Base-by-base conservation (phyloP, 2,329 filamentous ascomycete genomes). In the Nemania sp. region DNA sequence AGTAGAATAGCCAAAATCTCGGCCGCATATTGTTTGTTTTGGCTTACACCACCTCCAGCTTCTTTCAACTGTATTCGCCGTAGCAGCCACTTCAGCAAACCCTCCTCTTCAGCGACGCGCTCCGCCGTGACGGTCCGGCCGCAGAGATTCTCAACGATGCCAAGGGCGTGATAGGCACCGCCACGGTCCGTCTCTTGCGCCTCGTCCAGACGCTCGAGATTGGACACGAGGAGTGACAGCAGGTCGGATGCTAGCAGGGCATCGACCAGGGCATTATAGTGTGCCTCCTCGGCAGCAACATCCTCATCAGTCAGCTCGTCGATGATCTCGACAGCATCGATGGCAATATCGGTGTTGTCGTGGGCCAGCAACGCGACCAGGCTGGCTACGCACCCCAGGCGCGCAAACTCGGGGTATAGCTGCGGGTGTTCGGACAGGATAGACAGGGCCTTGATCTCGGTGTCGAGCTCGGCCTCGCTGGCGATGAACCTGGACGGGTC, bases 301-400 rank as follows among this genome's bases (percentile, higher is more conserved):
- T 97, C 93, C 68, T 99, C 92, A 65, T 97, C 94, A 12, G 91
- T 95, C 62, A 97, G 76, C 74, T 99, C 94, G 51, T 84, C 86
- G 45, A 99, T 83, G 41, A 97, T 89, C 74, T 97, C 89, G 44
- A 96, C 86, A 0, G 88, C 90, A 59, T 88, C 90, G 64, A 97
- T 96, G 9, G 94, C 91, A 61, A 99, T 95, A 67, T 99, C 94
- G 0, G 92, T 93, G 70, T 99, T 99, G 65, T 99, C 94, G 70
- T 99, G 94, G 14, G 93, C 88, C 43, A 99, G 76, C 47, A 99
- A 73, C 2, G 86, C 83, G 1, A 96, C 90, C 45, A 99, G 73
- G 49, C 87, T 92, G 1, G 55, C 64, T 7, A 63, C 64, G 44
- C 63, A 66, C 4, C 68, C 68, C 11, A 69, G 47, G 23, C 62